These are phyloP conservation scores for Xylaria sp. DNA, from an alignment of 2,329 filamentous ascomycete species.

Conservation along the genomic window DNA sequence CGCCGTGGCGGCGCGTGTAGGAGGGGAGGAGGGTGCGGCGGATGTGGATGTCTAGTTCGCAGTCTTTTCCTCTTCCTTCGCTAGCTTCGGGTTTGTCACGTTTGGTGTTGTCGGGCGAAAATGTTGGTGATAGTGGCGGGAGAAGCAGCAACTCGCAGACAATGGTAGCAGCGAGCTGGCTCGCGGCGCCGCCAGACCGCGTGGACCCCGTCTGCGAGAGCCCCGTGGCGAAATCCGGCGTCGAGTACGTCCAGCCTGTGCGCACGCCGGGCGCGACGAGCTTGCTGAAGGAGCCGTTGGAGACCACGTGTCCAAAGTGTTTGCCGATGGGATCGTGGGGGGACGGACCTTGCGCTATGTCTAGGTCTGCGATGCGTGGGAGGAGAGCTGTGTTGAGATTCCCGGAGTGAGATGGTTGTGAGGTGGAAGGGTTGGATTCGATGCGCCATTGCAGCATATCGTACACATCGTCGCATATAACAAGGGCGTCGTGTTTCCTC, in stretches of 20 bases:
- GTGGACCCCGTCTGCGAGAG: slow-evolving; percentile 65
- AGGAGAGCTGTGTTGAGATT: slow-evolving; percentile 61
- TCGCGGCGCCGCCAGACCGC: slow-evolving; percentile 67
- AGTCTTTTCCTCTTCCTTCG: not conserved
- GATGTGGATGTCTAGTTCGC: slow-evolving; percentile 54
- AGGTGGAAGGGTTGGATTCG: not conserved
- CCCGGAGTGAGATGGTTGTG: slow-evolving; percentile 26
- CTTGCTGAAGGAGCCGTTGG: slow-evolving; percentile 93
- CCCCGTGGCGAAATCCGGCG: slow-evolving; percentile 59
- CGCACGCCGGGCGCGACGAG: slow-evolving; percentile 82
- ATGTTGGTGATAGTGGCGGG: no score
- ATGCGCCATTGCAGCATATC: slow-evolving; percentile 86
- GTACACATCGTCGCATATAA: slow-evolving; percentile 93
- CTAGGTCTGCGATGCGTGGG: slow-evolving; percentile 83
- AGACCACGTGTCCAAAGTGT: slow-evolving; percentile 80
- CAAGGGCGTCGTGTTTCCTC: slow-evolving; percentile 80
- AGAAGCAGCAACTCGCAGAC: slow-evolving; percentile 62
- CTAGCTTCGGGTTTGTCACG: no score
- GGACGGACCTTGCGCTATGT: slow-evolving; percentile 71
- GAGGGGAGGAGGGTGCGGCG: slow-evolving; percentile 56
- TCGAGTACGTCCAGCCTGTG: slow-evolving; percentile 77
- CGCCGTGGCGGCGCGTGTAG: slow-evolving; percentile 58
- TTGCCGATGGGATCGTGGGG: slow-evolving; percentile 46
- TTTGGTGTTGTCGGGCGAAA: no score
- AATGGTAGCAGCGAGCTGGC: slow-evolving; percentile 64